These are phyloP conservation scores for Camillea tinctor DNA, from an alignment of 2,329 filamentous ascomycete species.

Conservation along the genomic window DNA sequence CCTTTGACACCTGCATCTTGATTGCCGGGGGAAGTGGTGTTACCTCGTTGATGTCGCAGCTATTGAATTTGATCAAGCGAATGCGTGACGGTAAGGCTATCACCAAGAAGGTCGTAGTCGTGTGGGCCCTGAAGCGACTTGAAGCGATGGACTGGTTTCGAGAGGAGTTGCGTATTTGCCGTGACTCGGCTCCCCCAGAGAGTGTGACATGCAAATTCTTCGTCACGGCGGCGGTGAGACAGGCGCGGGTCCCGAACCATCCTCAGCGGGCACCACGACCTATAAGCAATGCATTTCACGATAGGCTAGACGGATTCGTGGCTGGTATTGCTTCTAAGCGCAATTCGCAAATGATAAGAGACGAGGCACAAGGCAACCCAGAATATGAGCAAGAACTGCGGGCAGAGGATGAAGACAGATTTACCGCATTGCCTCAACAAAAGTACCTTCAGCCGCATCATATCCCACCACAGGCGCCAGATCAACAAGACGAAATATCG, in stretches of 20 bases:
- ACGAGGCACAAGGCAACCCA: constrained; percentile 75
- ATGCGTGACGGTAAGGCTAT: constrained; percentile 95
- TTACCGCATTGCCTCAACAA: constrained; percentile 74
- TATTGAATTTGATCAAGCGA: constrained; percentile 91
- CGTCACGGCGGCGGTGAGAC: constrained; percentile 74
- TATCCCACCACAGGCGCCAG: constrained; percentile 35
- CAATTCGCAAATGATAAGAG: constrained; percentile 78
- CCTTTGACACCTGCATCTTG: constrained; percentile 90
- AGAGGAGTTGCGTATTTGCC: constrained; percentile 88
- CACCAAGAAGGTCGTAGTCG: constrained; percentile 82
- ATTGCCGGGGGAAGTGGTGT: constrained; percentile 94
- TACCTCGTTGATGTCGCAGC: constrained; percentile 86
- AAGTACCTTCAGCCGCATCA: constrained; percentile 60
- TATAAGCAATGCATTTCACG: constrained; percentile 74
- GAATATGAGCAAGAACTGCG: constrained; percentile 79
- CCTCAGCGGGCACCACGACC: constrained; percentile 53
- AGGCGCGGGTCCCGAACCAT: constrained; percentile 32
- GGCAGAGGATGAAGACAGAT: constrained; percentile 78
- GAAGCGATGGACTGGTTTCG: constrained; percentile 98
- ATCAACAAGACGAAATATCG: constrained; percentile 32
- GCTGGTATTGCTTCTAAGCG: constrained; percentile 84
- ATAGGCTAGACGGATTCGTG: constrained; percentile 84
- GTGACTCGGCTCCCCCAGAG: constrained; percentile 83
- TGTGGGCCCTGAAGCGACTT: constrained; percentile 90
- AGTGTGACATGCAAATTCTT: constrained; percentile 93